These are phyloP conservation scores for Penicillium sp. DNA, from an alignment of 2,329 filamentous ascomycete genomes.

Conservation along the genomic window DNA sequence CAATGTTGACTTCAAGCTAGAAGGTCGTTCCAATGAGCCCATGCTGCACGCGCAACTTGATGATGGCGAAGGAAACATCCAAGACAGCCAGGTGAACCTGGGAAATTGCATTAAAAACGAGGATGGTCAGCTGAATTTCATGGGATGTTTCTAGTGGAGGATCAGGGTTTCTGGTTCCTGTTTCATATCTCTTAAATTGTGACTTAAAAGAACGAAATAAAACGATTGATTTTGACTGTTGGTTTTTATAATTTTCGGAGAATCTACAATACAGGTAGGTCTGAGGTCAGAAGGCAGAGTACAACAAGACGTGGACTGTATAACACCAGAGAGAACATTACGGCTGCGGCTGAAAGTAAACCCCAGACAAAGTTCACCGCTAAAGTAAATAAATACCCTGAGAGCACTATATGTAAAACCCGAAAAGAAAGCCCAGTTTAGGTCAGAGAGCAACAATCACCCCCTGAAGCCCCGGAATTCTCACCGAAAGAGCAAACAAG, in stretches of 20 bases:
- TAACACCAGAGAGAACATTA: neutral
- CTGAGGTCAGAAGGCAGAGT: neutral
- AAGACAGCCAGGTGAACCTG: constrained; percentile 18
- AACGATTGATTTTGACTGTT: neutral
- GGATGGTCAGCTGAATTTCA: constrained; percentile 20
- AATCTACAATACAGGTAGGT: neutral
- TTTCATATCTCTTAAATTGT: neutral
- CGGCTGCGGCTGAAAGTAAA: constrained; percentile 18
- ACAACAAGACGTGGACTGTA: neutral
- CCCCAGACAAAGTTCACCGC: neutral
- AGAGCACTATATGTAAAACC: neutral
- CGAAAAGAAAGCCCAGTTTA: neutral
- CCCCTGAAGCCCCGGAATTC: neutral
- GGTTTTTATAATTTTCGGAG: neutral
- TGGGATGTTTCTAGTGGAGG: constrained; percentile 22
- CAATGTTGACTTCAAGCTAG: constrained; percentile 16
- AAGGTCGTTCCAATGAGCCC: constrained; percentile 19
- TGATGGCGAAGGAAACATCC: constrained; percentile 12
- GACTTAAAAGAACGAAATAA: neutral
- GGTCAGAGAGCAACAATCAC: neutral
- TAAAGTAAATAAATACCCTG: neutral
- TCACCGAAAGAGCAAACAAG: neutral
- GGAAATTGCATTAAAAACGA: constrained; percentile 25
- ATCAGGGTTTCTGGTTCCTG: no score
- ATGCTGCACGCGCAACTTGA: constrained; percentile 18